phyloP scores from a whole-genome alignment of 2,329 filamentous ascomycete species.

The Celoporthe dispersa region DNA sequence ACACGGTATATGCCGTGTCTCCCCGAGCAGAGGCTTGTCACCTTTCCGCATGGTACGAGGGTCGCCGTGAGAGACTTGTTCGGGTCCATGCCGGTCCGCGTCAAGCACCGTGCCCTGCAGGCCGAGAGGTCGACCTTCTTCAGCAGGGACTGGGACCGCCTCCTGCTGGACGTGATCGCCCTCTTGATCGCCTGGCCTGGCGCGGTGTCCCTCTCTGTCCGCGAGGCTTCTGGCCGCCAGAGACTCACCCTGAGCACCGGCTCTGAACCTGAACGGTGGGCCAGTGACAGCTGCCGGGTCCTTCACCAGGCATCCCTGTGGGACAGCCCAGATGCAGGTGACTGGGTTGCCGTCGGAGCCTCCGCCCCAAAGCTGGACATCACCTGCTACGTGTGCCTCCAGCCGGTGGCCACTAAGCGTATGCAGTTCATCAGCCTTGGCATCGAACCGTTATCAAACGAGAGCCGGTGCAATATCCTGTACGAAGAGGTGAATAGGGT shows the following conservation, averaged over 20 bases:
- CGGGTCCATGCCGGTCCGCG: conserved; percentile 86
- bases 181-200: conserved; percentile 73
- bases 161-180: conserved; percentile 63
- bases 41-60: conserved; percentile 71
- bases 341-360: conserved; percentile 75
- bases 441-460: conserved; percentile 64
- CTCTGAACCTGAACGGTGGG: conserved; percentile 8
- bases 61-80: conserved; percentile 82
- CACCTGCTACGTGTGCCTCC: conserved; percentile 71
- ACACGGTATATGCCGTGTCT: conserved; percentile 66
- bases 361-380: conserved; percentile 65
- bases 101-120: conserved; percentile 73
- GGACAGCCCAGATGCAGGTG: conserved; percentile 51
- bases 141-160: conserved; percentile 66
- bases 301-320: conserved; percentile 70
- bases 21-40: conserved; percentile 59
- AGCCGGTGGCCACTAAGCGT: conserved; percentile 71
- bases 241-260: conserved; percentile 41
- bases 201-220: conserved; percentile 60
- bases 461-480: conserved; percentile 64
- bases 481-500: conserved; percentile 79
- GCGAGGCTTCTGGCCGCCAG: conserved; percentile 50
- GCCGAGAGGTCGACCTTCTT: conserved; percentile 56
- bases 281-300: conserved; percentile 42
- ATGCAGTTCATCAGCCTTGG: conserved; percentile 84